These are phyloP conservation scores for Boletus sp. DNA, from an alignment of 768 basidiomycete genomes.

Conservation along the genomic window DNA sequence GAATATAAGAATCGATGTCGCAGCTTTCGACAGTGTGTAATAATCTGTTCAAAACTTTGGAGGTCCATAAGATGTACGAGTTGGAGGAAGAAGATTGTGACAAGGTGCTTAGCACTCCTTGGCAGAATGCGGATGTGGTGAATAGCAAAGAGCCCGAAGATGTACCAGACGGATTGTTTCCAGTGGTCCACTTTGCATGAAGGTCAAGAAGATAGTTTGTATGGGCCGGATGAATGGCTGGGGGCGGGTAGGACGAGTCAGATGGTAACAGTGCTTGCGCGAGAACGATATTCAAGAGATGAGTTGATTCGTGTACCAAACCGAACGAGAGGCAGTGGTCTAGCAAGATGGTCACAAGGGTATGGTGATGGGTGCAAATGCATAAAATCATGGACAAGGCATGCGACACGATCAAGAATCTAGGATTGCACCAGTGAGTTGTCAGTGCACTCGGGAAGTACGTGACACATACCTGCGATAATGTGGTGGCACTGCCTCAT, in stretches of 20 bases:
- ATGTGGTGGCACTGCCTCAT: constrained; percentile 51
- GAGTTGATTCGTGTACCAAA: constrained; percentile 43
- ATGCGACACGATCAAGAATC: constrained; percentile 51
- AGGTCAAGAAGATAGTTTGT: constrained; percentile 47
- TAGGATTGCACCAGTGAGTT: constrained; percentile 21
- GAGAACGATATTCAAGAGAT: constrained; percentile 43
- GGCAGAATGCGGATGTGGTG: constrained; percentile 29
- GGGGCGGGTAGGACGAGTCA: constrained; percentile 22
- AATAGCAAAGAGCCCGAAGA: constrained; percentile 12
- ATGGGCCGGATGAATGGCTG: constrained; percentile 45
- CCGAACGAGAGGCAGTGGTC: constrained; percentile 48
- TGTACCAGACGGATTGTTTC: constrained; percentile 4
- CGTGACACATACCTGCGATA: constrained; percentile 45
- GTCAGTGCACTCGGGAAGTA: constrained; percentile 5
- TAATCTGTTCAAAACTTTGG: constrained; percentile 40
- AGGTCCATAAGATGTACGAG: constrained; percentile 40
- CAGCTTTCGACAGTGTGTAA: constrained; percentile 29
- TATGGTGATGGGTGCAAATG: constrained; percentile 45
- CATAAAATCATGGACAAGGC: constrained; percentile 48
- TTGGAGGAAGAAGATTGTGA: constrained; percentile 32
- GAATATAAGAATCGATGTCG: constrained; percentile 36
- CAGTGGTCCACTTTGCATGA: constrained; percentile 37
- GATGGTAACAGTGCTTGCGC: constrained; percentile 35
- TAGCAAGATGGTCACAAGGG: constrained; percentile 48
- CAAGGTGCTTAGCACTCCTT: constrained; percentile 14